Evolutionary conservation across 2,329 filamentous ascomycete species (phyloP), one percentile per base, ranked within the genome.

Genomic region (Colletotrichum chrysophilum): DNA sequence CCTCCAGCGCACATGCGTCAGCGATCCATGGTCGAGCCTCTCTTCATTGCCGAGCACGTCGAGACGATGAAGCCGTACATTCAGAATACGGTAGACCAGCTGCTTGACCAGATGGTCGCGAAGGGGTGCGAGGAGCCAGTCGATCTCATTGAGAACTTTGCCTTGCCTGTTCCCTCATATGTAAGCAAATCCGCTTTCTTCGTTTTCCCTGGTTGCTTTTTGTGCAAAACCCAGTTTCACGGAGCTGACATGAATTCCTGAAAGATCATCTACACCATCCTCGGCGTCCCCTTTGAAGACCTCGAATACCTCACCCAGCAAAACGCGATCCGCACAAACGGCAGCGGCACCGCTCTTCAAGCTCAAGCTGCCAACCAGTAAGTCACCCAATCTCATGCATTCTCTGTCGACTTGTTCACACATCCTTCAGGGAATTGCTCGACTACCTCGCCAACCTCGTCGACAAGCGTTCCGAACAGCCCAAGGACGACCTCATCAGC

Each of bases 241-340:
- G 55, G 75, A 65, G 0, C 43, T 55, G 9, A 32, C 14, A 9
- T 24, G 14, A 16, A 8, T 7, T 0, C 1, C 43, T n/a, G 43
- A 2, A 28, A 87, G 86, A 87, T 88, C 74, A 89, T 89, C 72
- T 89, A 89, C 79, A 86, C 85, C 14, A 86, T 89, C 30, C 84
- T 89, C 5, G 88, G 88, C 5, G 86, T 89, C 5, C 87, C 88
- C 0, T 85, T 88, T 64, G 82, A 86, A 7, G 87, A 89, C 65
- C 83, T 89, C 16, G 82, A 83, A n/a, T 86, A 84, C 55, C 81
- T 89, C 18, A 89, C 87, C 0, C 79, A 84, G n/a, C 85, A 88
- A 76, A 86, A 86, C 48, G 85, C 87, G 2, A 85, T 89, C 65
- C 85, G 87, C 2, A 86, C 82, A 38, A 89, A 87, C 60, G 88